These are phyloP conservation scores for Pleurotus djamor DNA, from an alignment of 768 basidiomycete genomes.

Conservation along the genomic window DNA sequence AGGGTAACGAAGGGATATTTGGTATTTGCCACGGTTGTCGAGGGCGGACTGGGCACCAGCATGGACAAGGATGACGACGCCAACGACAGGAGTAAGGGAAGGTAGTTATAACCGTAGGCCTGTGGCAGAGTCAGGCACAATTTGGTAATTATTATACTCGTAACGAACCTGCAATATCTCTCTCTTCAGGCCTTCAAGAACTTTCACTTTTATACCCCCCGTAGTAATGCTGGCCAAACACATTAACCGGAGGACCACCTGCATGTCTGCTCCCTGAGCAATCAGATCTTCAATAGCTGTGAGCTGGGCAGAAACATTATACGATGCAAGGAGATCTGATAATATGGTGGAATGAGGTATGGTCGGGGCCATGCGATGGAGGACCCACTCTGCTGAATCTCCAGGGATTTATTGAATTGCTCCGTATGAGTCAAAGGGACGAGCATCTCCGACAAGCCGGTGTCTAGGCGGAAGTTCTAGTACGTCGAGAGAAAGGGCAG, in stretches of 20 bases:
- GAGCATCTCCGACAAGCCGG: conserved; percentile 89
- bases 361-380: not conserved
- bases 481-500: conserved; percentile 2
- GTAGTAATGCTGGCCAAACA: conserved; percentile 84
- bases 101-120: conserved; percentile 76
- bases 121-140: conserved; percentile 30
- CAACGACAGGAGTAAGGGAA: conserved; percentile 67
- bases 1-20: conserved; percentile 74
- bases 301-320: conserved; percentile 79
- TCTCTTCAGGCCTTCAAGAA: conserved; percentile 84
- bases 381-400: conserved; percentile 90
- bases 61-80: conserved; percentile 65
- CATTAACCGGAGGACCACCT: conserved; percentile 72
- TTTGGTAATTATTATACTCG: conserved; percentile 12
- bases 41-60: conserved; percentile 67
- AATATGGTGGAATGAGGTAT: conserved; percentile 3
- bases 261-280: conserved; percentile 82
- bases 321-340: conserved; percentile 90
- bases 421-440: conserved; percentile 83
- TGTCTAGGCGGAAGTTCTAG: conserved; percentile 54
- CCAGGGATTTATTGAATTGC: conserved; percentile 86
- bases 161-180: conserved; percentile 77
- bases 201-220: conserved; percentile 86
- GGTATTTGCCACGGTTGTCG: conserved; percentile 39
- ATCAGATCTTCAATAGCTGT: conserved; percentile 90